Percentiles rank a stretch among this genome's conserved stretches.
phyloP scores from a whole-genome alignment of 164 flowering plant genomes.

The Euptelea pleiosperma region DNA sequence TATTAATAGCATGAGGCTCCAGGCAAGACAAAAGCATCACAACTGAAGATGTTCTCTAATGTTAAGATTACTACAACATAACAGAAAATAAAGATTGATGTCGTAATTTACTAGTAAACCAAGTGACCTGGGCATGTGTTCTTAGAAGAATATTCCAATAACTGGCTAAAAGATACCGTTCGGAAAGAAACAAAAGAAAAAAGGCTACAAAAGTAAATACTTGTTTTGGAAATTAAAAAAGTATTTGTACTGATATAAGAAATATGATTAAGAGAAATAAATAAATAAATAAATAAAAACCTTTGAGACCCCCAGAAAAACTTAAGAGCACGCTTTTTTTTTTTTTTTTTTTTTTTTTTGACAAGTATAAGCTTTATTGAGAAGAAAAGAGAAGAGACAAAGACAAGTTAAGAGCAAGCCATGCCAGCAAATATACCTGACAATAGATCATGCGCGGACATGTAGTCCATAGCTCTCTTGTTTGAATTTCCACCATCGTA shows the following conservation, averaged over 20 bases:
- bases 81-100: neutral
- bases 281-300: too few relatives aligned
- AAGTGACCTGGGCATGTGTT: neutral
- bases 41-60: neutral
- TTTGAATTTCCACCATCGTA: slow-evolving; percentile 27
- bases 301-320: too few relatives aligned
- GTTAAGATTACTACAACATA: neutral
- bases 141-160: neutral
- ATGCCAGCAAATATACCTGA: slow-evolving; percentile 28
- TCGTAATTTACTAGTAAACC: neutral
- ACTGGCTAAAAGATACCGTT: too few relatives aligned
- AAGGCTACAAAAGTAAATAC: too few relatives aligned
- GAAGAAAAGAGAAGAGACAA: too few relatives aligned
- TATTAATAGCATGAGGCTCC: neutral
- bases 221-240: neutral
- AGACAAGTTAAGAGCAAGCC: slow-evolving; percentile 1
- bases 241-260: too few relatives aligned
- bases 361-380: too few relatives aligned
- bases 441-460: slow-evolving; percentile 25
- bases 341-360: too few relatives aligned
- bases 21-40: too few relatives aligned
- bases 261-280: too few relatives aligned
- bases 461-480: slow-evolving; percentile 18
- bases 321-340: too few relatives aligned
- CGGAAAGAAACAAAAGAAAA: too few relatives aligned